These are phyloP conservation scores for Podila verticillata DNA, from an alignment of 192 early-diverging fungal genomes.

Conservation along the genomic window DNA sequence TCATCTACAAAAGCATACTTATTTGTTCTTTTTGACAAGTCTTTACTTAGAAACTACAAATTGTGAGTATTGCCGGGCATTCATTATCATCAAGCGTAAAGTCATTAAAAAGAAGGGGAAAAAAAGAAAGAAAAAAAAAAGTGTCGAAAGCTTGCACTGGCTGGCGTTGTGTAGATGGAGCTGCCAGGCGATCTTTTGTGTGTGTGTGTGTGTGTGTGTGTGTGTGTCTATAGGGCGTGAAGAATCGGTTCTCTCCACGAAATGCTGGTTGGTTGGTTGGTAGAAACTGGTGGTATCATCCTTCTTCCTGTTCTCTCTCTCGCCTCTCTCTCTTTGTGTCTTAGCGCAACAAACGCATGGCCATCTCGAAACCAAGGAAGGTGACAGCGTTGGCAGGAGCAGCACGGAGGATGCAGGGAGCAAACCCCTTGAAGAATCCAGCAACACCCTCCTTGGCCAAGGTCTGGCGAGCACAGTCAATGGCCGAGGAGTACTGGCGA, in stretches of 20 bases:
- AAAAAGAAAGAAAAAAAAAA: neutral
- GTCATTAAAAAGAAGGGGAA: neutral
- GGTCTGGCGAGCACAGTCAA: conserved; percentile 87
- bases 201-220: too few relatives aligned
- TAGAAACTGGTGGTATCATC: neutral
- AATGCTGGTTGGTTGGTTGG: too few relatives aligned
- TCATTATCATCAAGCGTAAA: neutral
- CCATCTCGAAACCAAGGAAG: conserved; percentile 82
- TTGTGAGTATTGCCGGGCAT: neutral
- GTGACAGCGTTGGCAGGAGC: conserved; percentile 94
- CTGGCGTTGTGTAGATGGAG: neutral
- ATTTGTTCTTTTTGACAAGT: too few relatives aligned
- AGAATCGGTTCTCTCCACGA: too few relatives aligned
- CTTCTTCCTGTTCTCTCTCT: neutral
- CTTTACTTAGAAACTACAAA: too few relatives aligned
- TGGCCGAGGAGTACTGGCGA: conserved; percentile 74
- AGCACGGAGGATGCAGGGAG: conserved; percentile 89
- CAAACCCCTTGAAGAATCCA: conserved; percentile 90
- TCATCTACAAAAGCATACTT: too few relatives aligned
- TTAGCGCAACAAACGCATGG: conserved; percentile 59
- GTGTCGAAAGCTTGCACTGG: neutral
- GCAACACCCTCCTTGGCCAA: conserved; percentile 80
- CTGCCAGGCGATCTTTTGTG: neutral
- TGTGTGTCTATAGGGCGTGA: too few relatives aligned
- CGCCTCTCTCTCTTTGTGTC: neutral